phyloP scores from a whole-genome alignment of 2,329 filamentous ascomycete species.

The Penicillium brasilianum region DNA sequence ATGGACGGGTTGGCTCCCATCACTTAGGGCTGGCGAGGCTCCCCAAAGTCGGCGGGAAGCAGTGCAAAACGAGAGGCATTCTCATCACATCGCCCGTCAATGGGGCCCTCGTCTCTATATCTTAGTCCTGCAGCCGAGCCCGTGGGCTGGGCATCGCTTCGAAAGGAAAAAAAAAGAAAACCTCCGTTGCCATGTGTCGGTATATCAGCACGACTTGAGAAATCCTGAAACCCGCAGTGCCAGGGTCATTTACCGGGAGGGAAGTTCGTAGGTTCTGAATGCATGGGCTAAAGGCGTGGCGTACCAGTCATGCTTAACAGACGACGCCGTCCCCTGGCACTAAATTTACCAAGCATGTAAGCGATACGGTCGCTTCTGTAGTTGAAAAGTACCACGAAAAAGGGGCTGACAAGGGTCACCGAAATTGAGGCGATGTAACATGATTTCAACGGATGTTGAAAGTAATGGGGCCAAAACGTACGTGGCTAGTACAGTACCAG shows the following conservation, averaged over 20 bases:
- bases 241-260: not conserved
- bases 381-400: not conserved
- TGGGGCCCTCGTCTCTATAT: not conserved
- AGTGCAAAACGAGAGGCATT: not conserved
- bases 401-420: not conserved
- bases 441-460: not conserved
- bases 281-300: not conserved
- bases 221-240: not conserved
- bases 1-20: conserved; percentile 8
- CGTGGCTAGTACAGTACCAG: not conserved
- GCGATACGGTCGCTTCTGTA: not conserved
- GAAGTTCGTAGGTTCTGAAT: not conserved
- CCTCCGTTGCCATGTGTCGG: not conserved
- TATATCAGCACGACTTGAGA: not conserved
- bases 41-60: not conserved
- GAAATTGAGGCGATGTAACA: not conserved
- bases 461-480: not conserved
- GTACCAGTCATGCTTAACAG: not conserved
- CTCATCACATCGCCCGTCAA: not conserved
- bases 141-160: not conserved
- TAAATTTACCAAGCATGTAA: not conserved
- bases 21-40: not conserved
- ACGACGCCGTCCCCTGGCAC: not conserved
- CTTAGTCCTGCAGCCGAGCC: not conserved
- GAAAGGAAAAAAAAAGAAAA: no score